Conservation (phyloP, 495 filamentous ascomycete species). For the Astrothelium macrocarpum region DNA sequence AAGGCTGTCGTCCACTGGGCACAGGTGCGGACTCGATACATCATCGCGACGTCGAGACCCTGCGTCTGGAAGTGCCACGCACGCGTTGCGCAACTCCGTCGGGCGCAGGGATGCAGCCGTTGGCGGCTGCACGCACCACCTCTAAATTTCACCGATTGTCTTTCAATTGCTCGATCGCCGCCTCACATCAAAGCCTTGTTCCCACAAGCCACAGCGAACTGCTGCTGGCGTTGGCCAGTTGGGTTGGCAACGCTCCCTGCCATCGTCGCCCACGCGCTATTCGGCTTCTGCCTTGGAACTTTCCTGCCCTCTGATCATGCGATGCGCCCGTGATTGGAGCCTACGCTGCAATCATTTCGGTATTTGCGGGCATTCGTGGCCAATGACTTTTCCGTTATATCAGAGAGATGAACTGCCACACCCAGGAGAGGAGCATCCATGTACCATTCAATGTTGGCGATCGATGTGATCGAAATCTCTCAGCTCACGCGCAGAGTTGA, state of each 20-base stretch:
- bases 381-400: neutral
- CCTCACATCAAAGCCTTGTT: neutral
- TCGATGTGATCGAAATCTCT: neutral
- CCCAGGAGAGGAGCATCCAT: neutral
- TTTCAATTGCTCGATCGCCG: neutral
- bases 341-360: neutral
- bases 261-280: neutral
- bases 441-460: neutral
- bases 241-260: neutral
- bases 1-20: too few relatives aligned
- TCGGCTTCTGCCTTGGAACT: neutral
- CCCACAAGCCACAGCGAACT: constrained; percentile 3
- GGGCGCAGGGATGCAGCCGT: constrained; percentile 3
- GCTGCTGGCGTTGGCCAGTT: neutral
- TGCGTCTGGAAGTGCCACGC: constrained; percentile 1
- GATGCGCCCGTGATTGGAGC: neutral
- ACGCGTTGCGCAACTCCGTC: constrained; percentile 3
- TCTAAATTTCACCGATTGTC: constrained; percentile 3
- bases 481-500: neutral
- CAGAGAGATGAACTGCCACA: neutral
- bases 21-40: neutral
- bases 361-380: neutral
- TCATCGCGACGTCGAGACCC: neutral
- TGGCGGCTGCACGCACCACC: neutral
- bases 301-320: neutral